These are phyloP conservation scores for Vicia sativa DNA, from an alignment of 306 rosid species.

Conservation along the genomic window DNA sequence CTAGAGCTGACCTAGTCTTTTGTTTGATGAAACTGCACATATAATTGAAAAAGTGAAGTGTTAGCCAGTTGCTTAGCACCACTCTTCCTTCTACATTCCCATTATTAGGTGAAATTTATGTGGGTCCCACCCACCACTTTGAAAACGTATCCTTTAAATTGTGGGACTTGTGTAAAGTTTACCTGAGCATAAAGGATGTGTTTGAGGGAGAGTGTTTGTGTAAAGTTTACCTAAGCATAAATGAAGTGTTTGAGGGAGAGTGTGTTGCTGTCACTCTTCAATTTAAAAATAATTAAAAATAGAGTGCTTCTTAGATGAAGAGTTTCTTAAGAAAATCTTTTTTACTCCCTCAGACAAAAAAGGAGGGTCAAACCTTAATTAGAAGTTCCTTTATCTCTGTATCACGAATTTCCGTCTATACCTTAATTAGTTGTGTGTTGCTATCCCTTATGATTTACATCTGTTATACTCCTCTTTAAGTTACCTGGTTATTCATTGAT, in stretches of 20 bases:
- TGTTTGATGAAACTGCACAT: slow-evolving; percentile 29
- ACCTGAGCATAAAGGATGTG: not conserved
- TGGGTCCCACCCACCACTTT: not conserved
- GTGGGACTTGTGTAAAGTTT: not conserved
- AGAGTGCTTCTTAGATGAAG: slow-evolving; percentile 8
- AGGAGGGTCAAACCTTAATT: not conserved
- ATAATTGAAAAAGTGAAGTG: not conserved
- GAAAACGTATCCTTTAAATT: not conserved
- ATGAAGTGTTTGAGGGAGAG: not conserved
- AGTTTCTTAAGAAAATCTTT: not conserved
- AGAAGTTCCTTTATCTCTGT: slow-evolving; percentile 11
- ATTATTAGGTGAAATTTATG: not conserved
- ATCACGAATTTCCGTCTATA: not conserved
- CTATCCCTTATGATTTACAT: too few species aligned
- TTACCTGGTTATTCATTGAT: slow-evolving; percentile 33
- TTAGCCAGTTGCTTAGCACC: not conserved
- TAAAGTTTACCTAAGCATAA: not conserved
- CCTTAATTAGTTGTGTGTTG: too few species aligned
- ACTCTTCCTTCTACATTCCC: not conserved
- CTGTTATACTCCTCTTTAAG: not conserved
- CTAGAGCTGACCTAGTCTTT: slow-evolving; percentile 31
- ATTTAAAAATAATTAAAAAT: slow-evolving; percentile 16
- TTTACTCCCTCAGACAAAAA: slow-evolving; percentile 2
- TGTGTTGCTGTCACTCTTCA: not conserved
- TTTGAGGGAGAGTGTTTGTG: not conserved